Evolutionary conservation across 345 rosid genomes (phyloP), one percentile per base, ranked within the genome.

Genomic region (Cochlearia excelsa): DNA sequence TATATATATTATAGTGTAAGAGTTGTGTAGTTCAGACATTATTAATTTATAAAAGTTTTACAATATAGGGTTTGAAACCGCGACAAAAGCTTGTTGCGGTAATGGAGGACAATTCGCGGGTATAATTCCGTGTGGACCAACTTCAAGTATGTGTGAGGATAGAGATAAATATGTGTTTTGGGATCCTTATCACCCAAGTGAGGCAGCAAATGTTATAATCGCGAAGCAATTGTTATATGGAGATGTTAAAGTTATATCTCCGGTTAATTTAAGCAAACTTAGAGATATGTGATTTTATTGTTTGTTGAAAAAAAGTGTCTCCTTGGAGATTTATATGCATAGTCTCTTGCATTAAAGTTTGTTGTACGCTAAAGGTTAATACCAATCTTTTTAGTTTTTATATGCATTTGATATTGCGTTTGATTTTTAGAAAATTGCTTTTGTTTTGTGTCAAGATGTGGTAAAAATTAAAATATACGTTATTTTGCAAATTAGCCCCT

Each of bases 71-170:
- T 80, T 77, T 9, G 67, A 38, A 63, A 60, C 47, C 2, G 68
- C 42, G 26, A 64, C 68, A 29, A 54, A 51, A 33, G 78, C 81
- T n/a, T 77, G 81, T 71, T 80, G 84, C 8, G 74, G 61, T 9
- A 63, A 71, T 2, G 83, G 84, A 1, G 95, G 97, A 59, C 67
- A 47, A 3, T 75, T 30, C 7, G 97, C 88, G 0, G 95, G 92
- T 4, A 69, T 84, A 37, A 49, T 84, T 10, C 97, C 95, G 0
- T 80, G 84, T 3, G 60, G 42, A 16, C 45, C 66, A 1, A 11
- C 70, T 5, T 67, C 73, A 4, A 71, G 61, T 52, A 46, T 75
- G 61, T 80, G 84, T 28, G 4, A 28, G 7, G 65, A 77, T 26
- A 65, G 80, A 51, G 42, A 56, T 0, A 80, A 73, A 29, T 75